Evolutionary conservation across 495 filamentous ascomycete species (phyloP), one percentile per base, ranked within the genome.

Genomic region (Annulohypoxylon nitens): DNA sequence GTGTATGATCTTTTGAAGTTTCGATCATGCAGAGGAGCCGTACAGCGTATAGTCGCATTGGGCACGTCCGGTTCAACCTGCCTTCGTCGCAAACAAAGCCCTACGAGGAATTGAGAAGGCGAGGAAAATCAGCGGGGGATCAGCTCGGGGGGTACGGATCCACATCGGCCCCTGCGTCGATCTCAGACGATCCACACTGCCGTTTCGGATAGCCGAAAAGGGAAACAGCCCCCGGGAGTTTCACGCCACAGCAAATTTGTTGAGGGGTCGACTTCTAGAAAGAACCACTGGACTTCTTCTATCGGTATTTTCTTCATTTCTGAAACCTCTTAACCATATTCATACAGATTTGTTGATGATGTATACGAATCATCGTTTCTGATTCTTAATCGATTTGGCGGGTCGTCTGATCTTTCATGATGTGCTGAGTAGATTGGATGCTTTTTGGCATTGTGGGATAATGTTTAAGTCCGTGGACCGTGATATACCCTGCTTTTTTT

Each of bases 141-240:
- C 67, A 64, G 11, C 23, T 45, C 58, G 53, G 72, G 71, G 63
- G 60, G 67, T 16, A 34, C 48, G 26, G 67, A 63, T 30, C 33
- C 39, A 59, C 45, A 39, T 60, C 57, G 43, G 53, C 64, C 70
- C 70, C 64, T 74, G 67, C 30, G 62, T 70, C 67, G 62, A 70
- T 70, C 71, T 57, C 54, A 43, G 41, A 60, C 23, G 37, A 11
- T 55, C 67, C 72, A 70, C 72, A 45, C 64, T 45, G 25, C 63
- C 67, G 72, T 75, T 75, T 75, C 72, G 72, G n/a, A 20, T 67
- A 50, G 12, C 67, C 67, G 58, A 67, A 74, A 74, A 66, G 4
- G 62, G 71, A 6, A 74, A 39, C 43, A 12, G 11, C 10, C 4
- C 70, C 70, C 53, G 64, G 10, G 23, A 26, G 54, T 30, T 50